Conservation (phyloP, 208 protist species). For the Sergeia podlipaevii region DNA sequence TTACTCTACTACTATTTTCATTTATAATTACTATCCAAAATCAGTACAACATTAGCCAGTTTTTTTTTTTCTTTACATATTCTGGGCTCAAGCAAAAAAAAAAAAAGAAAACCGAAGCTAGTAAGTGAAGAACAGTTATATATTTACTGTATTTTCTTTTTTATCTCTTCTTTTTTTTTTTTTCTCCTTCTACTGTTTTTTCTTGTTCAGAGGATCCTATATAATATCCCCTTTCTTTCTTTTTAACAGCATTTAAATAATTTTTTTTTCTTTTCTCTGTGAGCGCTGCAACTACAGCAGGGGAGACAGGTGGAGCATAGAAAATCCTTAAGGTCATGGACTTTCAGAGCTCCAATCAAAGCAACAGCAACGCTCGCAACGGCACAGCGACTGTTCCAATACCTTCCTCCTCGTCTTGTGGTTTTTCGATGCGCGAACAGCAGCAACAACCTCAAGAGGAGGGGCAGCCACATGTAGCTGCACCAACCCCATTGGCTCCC, state of each 20-base stretch:
- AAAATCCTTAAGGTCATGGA: no score
- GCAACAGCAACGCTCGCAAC: background rate
- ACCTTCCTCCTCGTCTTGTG: no score
- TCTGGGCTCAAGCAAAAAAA: conserved; percentile 8
- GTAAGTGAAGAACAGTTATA: background rate
- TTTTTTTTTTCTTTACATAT: conserved; percentile 12
- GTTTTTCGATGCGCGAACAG: no score
- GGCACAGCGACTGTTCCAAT: background rate
- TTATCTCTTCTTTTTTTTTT: background rate
- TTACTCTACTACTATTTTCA: no score
- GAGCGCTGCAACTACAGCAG: no score
- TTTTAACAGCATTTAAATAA: no score
- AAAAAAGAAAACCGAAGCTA: conserved; percentile 2
- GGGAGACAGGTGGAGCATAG: no score
- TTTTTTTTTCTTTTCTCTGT: conserved; percentile 7
- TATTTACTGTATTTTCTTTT: background rate
- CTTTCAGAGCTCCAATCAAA: no score
- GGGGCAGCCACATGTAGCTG: no score
- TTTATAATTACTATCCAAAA: no score
- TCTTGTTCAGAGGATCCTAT: background rate
- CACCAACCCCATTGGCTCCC: background rate
- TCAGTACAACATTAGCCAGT: no score
- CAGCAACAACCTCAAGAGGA: no score
- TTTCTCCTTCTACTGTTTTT: conserved; percentile 1
- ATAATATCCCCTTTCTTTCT: conserved; percentile 1